These are phyloP conservation scores for Neurospora sp. DNA, from an alignment of 495 filamentous ascomycete genomes.

Conservation along the genomic window DNA sequence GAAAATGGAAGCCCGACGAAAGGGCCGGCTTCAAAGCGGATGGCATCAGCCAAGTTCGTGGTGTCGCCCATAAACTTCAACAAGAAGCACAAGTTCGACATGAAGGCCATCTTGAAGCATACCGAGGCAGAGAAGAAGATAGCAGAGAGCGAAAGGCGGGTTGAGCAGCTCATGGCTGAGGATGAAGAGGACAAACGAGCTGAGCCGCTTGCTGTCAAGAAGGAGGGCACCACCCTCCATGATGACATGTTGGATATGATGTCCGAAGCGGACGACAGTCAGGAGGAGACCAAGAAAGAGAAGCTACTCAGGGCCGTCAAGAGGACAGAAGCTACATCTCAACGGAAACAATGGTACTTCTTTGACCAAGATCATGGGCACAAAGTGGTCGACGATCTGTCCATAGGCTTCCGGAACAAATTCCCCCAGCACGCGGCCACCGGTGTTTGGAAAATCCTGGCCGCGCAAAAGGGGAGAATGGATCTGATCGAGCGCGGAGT, in stretches of 20 bases:
- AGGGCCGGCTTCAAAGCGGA: neutral
- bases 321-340: conserved; percentile 59
- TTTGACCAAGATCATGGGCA: conserved; percentile 33
- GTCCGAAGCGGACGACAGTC: conserved; percentile 34
- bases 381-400: neutral
- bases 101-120: conserved; percentile 55
- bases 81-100: conserved; percentile 54
- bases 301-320: conserved; percentile 61
- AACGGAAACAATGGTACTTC: conserved; percentile 56
- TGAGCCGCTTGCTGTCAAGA: conserved; percentile 11
- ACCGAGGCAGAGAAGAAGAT: conserved; percentile 45
- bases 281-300: conserved; percentile 42
- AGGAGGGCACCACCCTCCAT: conserved; percentile 14
- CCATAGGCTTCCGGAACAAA: conserved; percentile 22
- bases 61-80: conserved; percentile 35
- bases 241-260: conserved; percentile 33
- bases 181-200: conserved; percentile 13
- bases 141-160: conserved; percentile 46
- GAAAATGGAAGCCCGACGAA: neutral
- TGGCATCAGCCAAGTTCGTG: conserved; percentile 11
- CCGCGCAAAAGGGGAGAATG: conserved; percentile 41
- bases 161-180: conserved; percentile 25
- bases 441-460: conserved; percentile 29
- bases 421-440: conserved; percentile 23
- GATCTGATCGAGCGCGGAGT: conserved; percentile 61